These are phyloP conservation scores for Candida albicans DNA, from an alignment of 1,139 yeast genomes.

Conservation along the genomic window DNA sequence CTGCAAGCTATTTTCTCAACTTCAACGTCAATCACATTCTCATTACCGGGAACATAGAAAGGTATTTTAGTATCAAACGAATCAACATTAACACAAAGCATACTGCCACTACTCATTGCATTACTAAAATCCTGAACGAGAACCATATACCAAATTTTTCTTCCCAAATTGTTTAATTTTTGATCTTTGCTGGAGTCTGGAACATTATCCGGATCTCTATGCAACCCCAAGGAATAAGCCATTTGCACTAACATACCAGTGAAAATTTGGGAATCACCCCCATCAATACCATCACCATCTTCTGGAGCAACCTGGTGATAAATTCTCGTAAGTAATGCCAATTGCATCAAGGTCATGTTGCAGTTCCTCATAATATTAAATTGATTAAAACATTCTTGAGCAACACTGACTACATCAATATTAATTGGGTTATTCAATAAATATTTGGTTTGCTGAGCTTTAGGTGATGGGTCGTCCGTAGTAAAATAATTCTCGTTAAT, in stretches of 20 bases:
- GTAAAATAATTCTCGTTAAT: slow-evolving; percentile 30
- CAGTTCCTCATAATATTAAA: slow-evolving; percentile 38
- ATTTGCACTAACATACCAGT: slow-evolving; percentile 40
- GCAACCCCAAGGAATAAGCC: slow-evolving; percentile 46
- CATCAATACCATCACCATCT: slow-evolving; percentile 51
- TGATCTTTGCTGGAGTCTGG: slow-evolving; percentile 22
- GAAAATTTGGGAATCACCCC: slow-evolving; percentile 44
- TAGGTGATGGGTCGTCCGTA: slow-evolving; percentile 22
- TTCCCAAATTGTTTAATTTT: slow-evolving; percentile 28
- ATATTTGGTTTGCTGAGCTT: slow-evolving; percentile 24
- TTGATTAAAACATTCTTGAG: slow-evolving; percentile 38
- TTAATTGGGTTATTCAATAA: slow-evolving; percentile 32
- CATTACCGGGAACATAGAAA: slow-evolving; percentile 29
- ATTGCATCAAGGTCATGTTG: slow-evolving; percentile 51
- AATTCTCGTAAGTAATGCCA: slow-evolving; percentile 37
- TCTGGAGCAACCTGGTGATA: slow-evolving; percentile 49
- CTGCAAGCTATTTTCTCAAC: slow-evolving; percentile 23
- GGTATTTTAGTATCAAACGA: slow-evolving; percentile 39
- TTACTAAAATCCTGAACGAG: slow-evolving; percentile 38
- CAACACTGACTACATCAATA: slow-evolving; percentile 33
- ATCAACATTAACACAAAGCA: slow-evolving; percentile 27
- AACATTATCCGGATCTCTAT: slow-evolving; percentile 40
- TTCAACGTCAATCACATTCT: slow-evolving; percentile 26
- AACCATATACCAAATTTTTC: slow-evolving; percentile 37
- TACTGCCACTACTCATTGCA: slow-evolving; percentile 41